Base-by-base conservation (phyloP, 805 yeast genomes). In the Yamadazyma kitorensis region DNA sequence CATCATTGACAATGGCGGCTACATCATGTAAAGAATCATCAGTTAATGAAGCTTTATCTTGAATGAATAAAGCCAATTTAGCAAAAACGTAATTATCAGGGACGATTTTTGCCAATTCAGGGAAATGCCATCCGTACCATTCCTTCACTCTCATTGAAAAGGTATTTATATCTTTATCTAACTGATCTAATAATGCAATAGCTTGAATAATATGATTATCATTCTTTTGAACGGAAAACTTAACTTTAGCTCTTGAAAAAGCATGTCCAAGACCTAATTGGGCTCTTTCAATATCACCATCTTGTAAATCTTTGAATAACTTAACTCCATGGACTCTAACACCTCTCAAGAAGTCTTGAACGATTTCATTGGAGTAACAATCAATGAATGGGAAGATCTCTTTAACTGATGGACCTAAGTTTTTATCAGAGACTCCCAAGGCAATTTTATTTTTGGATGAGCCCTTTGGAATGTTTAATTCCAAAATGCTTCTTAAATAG, bases 81-180 rank as follows among this genome's bases (percentile, higher is more conserved):
- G 97, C 96, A 64, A 76, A 89, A 44, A 74, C 69, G 71, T 84
- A 85, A 74, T 87, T 88, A 66, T 89, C 96, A 49, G 86, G 79
- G 34, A 86, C 94, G 54, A 89, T 76, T 68, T 84, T 86, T 52
- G 94, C 93, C 68, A 88, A 78, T 71, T 88, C 97, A 40, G 97
- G 97, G 81, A 93, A 88, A 63, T 88, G 97, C 97, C 97, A 88
- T 54, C 96, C 95, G 70, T 88, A 88, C 97, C 97, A 88, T 70
- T 88, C 97, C 72, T 88, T 86, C 48, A 85, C 93, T 68, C 97
- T 81, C 97, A 88, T 88, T 40, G 96, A 82, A 63, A 86, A 93
- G 41, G 96, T 89, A 74, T 93, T 93, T 66, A 93, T 84, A 62
- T 93, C 98, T 72, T 94, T 94, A 70, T 93, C 98, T 55, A 93